phyloP scores from a whole-genome alignment of 805 yeast genomes.

The Spathaspora girioi region DNA sequence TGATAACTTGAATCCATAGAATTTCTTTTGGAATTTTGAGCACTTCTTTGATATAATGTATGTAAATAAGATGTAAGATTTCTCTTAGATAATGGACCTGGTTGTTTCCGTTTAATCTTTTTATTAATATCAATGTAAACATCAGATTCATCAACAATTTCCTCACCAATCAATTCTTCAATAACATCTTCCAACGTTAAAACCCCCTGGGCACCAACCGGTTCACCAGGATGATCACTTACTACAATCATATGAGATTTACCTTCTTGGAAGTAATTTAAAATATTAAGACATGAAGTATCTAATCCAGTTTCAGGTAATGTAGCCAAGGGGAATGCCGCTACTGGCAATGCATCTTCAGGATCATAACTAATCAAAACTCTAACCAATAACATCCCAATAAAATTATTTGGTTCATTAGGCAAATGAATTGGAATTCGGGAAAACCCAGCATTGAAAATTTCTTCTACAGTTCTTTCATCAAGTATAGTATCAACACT shows the following conservation, averaged over 20 bases:
- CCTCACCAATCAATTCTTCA: slow-evolving; percentile 96
- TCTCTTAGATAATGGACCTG: slow-evolving; percentile 71
- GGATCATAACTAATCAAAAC: slow-evolving; percentile 95
- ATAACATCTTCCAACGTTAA: slow-evolving; percentile 95
- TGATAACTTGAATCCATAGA: slow-evolving; percentile 31
- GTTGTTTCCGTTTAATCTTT: slow-evolving; percentile 72
- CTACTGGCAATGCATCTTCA: slow-evolving; percentile 89
- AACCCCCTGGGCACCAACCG: slow-evolving; percentile 85
- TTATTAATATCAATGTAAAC: slow-evolving; percentile 89
- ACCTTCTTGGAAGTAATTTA: slow-evolving; percentile 96
- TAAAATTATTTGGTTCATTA: slow-evolving; percentile 81
- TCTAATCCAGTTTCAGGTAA: slow-evolving; percentile 90
- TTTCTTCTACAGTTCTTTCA: slow-evolving; percentile 81
- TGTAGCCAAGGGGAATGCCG: slow-evolving; percentile 92
- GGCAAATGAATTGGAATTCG: slow-evolving; percentile 93
- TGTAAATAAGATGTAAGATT: slow-evolving; percentile 69
- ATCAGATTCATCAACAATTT: slow-evolving; percentile 93
- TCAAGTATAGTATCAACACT: slow-evolving; percentile 78
- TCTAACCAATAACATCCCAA: slow-evolving; percentile 92
- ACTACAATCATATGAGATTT: slow-evolving; percentile 97
- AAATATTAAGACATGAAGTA: slow-evolving; percentile 88
- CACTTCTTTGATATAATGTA: slow-evolving; percentile 44
- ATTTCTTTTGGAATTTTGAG: slow-evolving; percentile 35
- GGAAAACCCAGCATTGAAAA: slow-evolving; percentile 90
- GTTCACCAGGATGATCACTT: slow-evolving; percentile 77